Evolutionary conservation across 441 rosid genomes (phyloP).

Genomic region (Gossypium gossypioides): DNA sequence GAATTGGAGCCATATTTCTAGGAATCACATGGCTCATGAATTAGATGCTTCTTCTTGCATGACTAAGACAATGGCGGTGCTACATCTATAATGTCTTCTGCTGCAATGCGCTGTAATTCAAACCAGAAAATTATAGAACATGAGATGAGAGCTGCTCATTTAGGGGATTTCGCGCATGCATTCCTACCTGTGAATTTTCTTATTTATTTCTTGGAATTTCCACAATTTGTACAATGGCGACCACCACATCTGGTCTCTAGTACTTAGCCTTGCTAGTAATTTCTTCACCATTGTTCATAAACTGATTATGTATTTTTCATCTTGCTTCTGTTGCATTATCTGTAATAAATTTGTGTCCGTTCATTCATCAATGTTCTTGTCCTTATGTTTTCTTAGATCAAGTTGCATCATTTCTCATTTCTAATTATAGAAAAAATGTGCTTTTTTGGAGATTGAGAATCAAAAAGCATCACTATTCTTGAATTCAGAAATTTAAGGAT

Average conservation of each 20-base stretch:
- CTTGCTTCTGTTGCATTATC: conserved; percentile 18
- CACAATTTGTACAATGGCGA: conserved; percentile 15
- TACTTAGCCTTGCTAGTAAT: conserved; percentile 13
- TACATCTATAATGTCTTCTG: conserved; percentile 42
- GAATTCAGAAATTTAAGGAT: not conserved
- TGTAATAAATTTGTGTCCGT: conserved; percentile 10
- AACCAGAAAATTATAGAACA: conserved; percentile 14
- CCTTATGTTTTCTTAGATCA: conserved; percentile 1
- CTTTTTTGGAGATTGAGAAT: not conserved
- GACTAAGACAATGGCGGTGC: conserved; percentile 69
- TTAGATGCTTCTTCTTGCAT: conserved; percentile 73
- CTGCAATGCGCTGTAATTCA: conserved; percentile 5
- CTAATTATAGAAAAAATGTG: not conserved
- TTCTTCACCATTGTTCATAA: conserved; percentile 21
- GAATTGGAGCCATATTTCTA: conserved; percentile 73
- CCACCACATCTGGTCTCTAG: conserved; percentile 13
- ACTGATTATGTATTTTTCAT: conserved; percentile 21
- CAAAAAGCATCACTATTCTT: not conserved
- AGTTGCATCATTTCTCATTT: not conserved
- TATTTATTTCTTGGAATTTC: conserved; percentile 26
- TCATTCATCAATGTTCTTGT: not conserved
- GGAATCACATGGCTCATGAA: conserved; percentile 63
- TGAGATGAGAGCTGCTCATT: conserved; percentile 12
- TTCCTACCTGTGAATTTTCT: conserved; percentile 16
- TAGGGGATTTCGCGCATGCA: conserved; percentile 17